Evolutionary conservation across 202 grass and related monocot genomes (phyloP).

Genomic region (Carex sylvatica): DNA sequence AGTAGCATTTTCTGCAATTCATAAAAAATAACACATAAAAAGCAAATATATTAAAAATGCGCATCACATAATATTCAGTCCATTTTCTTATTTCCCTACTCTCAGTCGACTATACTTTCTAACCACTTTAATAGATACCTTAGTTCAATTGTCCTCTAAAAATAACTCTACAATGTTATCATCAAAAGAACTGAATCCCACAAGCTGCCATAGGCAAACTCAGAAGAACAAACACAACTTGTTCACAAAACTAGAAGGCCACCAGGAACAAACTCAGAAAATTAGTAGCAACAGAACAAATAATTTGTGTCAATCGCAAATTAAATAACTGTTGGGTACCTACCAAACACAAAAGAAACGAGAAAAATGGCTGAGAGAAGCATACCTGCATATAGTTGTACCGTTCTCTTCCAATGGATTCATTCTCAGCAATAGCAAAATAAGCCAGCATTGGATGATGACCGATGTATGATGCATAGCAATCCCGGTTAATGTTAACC

Average conservation of each 20-base stretch:
- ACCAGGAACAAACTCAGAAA: not conserved
- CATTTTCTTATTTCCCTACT: not conserved
- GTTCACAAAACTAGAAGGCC: not conserved
- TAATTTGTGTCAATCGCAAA: not conserved
- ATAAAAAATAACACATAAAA: constrained; percentile 19
- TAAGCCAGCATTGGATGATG: constrained; percentile 83
- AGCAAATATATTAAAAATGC: not conserved
- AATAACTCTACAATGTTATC: not conserved
- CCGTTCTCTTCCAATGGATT: constrained; percentile 88
- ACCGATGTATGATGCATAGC: constrained; percentile 84
- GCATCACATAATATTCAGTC: not conserved
- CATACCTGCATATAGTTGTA: constrained; percentile 94
- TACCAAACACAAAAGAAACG: not conserved
- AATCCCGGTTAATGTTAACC: constrained; percentile 89
- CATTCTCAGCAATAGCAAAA: constrained; percentile 82
- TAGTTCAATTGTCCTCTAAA: not conserved
- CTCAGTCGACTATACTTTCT: not conserved
- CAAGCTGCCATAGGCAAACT: not conserved
- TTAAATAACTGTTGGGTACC: not conserved
- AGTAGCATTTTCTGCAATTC: constrained; percentile 83
- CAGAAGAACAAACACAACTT: not conserved
- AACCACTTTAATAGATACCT: not conserved
- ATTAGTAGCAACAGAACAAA: not conserved
- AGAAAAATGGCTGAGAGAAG: not conserved
- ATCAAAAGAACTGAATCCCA: not conserved